Base-by-base conservation (phyloP, 1,284 basidiomycete genomes). In the Ustilago loliicola region DNA sequence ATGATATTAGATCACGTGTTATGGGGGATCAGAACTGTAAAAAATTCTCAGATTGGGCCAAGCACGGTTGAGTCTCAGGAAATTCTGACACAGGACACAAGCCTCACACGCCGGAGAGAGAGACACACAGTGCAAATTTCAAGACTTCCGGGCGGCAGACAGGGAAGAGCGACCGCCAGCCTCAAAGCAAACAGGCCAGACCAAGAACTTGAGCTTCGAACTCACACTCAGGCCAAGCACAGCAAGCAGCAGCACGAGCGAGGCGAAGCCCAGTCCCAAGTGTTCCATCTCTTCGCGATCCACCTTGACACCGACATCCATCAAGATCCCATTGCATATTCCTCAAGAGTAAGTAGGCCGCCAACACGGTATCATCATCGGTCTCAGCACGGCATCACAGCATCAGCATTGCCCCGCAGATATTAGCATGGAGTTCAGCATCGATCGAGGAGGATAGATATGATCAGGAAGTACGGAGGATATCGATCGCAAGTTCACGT, bases 271-370 rank as follows among this genome's bases (percentile, higher is more conserved):
- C 63, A 59, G 45, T 64, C 73, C 64, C 34, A 59, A 61, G 32
- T 50, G 61, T 64, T 50, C n/a, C 51, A 48, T 58, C 61, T 67
- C 64, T 59, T 76, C 73, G 67, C 68, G 69, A 77, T 77, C 60
- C 67, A 71, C 69, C 59, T 66, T 77, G 73, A 66, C 65, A 71
- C 61, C 73, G 64, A 58, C 73, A 77, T 77, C 73, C 69, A 65
- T 72, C 73, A 77, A 71, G 69, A 76, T 64, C 68, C 61, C 62
- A 77, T 77, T 61, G 68, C 69, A 64, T 59, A 77, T 71, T 53
- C 73, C 62, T 72, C 73, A 77, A 77, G 73, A 77, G 73, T 77
- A 77, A 77, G 73, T 73, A 61, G 42, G 15, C 25, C n/a, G 17
- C 25, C 61, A 21, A 48, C 25, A 55, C 36, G 54, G 55, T 25